Percentiles rank a stretch among this genome's conserved stretches.
These are phyloP conservation scores for Ogataea haglerorum DNA, from an alignment of 805 yeast genomes.

Conservation along the genomic window DNA sequence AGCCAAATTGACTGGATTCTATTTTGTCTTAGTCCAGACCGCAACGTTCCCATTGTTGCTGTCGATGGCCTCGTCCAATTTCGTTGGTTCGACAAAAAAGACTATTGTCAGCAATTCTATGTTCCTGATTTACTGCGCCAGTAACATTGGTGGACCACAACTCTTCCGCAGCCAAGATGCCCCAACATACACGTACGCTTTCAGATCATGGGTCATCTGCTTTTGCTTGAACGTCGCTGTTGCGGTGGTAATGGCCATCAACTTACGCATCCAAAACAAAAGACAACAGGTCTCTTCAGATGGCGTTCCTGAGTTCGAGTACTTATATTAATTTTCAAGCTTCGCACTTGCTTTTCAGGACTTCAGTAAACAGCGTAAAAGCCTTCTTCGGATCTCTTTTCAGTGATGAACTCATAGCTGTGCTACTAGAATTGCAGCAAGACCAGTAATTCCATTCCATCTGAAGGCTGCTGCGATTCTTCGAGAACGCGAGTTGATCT, in stretches of 20 bases:
- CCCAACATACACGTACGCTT: conserved; percentile 57
- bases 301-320: conserved; percentile 19
- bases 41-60: conserved; percentile 27
- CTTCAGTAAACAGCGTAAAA: background rate
- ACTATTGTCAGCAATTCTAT: conserved; percentile 50
- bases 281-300: conserved; percentile 7
- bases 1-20: conserved; percentile 32
- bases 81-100: conserved; percentile 67
- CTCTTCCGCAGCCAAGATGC: conserved; percentile 54
- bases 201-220: conserved; percentile 50
- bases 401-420: too few relatives aligned
- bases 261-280: conserved; percentile 13
- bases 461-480: too few relatives aligned
- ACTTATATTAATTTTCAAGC: conserved; percentile 15
- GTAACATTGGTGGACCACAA: conserved; percentile 70
- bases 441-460: too few relatives aligned
- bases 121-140: conserved; percentile 60
- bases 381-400: background rate
- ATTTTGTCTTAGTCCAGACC: conserved; percentile 26
- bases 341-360: background rate
- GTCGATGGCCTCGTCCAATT: conserved; percentile 35
- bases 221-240: conserved; percentile 29
- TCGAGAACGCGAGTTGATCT: too few relatives aligned
- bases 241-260: conserved; percentile 14
- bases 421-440: too few relatives aligned